Percentiles rank a stretch among this genome's conserved stretches.
These are phyloP conservation scores for Talaromyces sp. DNA, from an alignment of 2,329 filamentous ascomycete genomes.

Conservation along the genomic window DNA sequence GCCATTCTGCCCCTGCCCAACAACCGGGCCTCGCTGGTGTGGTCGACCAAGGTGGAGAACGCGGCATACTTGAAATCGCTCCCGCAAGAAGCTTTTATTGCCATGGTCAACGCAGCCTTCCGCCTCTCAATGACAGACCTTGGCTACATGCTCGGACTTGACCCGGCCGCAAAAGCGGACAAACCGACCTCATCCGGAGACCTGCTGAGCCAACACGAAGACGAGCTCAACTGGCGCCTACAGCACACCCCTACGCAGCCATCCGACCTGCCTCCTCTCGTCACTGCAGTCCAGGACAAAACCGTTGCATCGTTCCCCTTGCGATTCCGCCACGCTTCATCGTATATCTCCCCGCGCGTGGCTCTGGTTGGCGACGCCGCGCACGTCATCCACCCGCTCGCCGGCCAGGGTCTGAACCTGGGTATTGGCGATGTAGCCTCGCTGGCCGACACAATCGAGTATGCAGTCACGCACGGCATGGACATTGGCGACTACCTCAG, in stretches of 20 bases:
- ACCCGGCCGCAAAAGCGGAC: conserved; percentile 26
- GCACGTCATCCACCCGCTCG: conserved; percentile 90
- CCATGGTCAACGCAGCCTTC: conserved; percentile 92
- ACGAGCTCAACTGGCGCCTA: conserved; percentile 81
- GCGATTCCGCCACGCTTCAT: conserved; percentile 86
- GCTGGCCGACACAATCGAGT: conserved; percentile 67
- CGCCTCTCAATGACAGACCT: conserved; percentile 74
- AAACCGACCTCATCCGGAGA: background rate
- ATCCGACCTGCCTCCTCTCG: conserved; percentile 56
- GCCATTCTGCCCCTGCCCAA: conserved; percentile 87
- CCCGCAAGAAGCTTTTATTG: conserved; percentile 65
- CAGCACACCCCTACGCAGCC: conserved; percentile 59
- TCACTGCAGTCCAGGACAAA: conserved; percentile 68
- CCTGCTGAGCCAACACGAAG: conserved; percentile 47
- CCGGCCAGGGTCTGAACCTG: conserved; percentile 90
- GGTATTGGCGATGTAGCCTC: conserved; percentile 84
- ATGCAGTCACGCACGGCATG: conserved; percentile 74
- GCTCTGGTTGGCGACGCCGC: conserved; percentile 92
- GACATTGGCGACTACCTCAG: conserved; percentile 76
- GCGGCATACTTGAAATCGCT: conserved; percentile 76
- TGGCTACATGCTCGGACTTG: conserved; percentile 69
- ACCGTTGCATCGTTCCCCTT: conserved; percentile 87
- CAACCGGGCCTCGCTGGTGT: conserved; percentile 79
- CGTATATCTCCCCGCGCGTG: conserved; percentile 84
- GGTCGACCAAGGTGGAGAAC: conserved; percentile 82